Conservation (phyloP, 1,284 basidiomycete species). For the Apiotrichum gamsii region DNA sequence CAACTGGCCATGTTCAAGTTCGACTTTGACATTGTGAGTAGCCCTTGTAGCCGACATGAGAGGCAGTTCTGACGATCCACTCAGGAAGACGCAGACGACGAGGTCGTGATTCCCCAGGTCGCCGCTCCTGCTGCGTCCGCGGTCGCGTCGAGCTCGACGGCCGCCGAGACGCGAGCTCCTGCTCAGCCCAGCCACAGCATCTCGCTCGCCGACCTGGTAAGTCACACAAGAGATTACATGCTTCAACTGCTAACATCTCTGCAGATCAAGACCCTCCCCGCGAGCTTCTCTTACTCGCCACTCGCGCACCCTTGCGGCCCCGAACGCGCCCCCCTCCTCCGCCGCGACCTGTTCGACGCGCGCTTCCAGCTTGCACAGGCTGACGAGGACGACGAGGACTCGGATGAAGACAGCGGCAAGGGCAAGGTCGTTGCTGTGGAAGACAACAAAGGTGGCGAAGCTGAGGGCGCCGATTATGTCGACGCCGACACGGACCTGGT, state of each 20-base stretch:
- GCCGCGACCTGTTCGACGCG: constrained; percentile 88
- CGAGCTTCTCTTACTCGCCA: constrained; percentile 42
- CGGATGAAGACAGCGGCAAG: background rate
- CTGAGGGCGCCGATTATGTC: constrained; percentile 51
- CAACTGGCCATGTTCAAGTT: constrained; percentile 47
- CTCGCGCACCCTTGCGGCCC: constrained; percentile 21
- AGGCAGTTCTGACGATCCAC: background rate
- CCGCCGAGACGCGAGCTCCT: constrained; percentile 1
- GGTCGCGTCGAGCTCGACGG: background rate
- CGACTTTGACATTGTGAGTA: constrained; percentile 45
- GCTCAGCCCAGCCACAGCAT: constrained; percentile 26
- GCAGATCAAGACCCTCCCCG: constrained; percentile 38
- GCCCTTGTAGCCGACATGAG: too few species aligned
- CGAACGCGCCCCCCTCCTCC: constrained; percentile 43
- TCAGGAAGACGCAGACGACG: constrained; percentile 22
- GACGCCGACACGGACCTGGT: constrained; percentile 84
- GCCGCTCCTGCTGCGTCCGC: background rate
- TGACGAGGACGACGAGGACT: background rate
- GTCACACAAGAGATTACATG: too few species aligned
- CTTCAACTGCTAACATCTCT: too few species aligned
- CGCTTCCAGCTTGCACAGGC: constrained; percentile 74
- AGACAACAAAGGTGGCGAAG: constrained; percentile 18
- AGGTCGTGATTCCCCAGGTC: constrained; percentile 10
- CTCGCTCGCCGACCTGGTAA: constrained; percentile 18
- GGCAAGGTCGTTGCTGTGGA: constrained; percentile 28